Percentiles rank a stretch among this genome's conserved stretches.
phyloP scores from a whole-genome alignment of 306 rosid genomes.

The Cyamopsis tetragonoloba region DNA sequence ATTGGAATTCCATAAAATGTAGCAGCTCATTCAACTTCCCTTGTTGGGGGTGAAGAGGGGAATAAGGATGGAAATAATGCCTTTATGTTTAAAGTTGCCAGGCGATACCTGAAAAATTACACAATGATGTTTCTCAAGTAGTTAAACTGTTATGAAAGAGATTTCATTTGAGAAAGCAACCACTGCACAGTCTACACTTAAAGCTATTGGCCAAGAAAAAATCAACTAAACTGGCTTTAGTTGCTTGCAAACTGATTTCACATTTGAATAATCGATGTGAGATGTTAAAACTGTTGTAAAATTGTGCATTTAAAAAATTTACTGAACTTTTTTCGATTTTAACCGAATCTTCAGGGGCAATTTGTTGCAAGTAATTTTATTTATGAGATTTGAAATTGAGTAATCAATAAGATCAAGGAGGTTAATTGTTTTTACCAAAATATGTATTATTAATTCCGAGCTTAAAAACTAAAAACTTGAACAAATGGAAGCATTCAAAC shows the following conservation, averaged over 20 bases:
- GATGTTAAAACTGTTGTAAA: no score
- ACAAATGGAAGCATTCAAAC: not conserved
- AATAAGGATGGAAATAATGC: not conserved
- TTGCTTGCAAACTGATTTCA: no score
- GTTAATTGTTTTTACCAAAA: not conserved
- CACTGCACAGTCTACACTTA: no score
- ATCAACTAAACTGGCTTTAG: no score
- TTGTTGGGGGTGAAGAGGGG: no score
- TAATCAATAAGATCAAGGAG: not conserved
- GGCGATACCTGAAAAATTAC: not conserved
- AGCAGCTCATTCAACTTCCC: no score
- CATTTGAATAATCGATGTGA: no score
- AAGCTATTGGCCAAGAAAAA: no score
- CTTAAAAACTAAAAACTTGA: not conserved
- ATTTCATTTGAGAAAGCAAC: not conserved
- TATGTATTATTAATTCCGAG: not conserved
- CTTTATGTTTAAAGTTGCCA: slow-evolving; percentile 9
- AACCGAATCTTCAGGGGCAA: no score
- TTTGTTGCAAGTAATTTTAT: not conserved
- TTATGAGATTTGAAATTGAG: not conserved
- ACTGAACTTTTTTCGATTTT: no score
- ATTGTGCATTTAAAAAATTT: no score
- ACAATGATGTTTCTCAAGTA: not conserved
- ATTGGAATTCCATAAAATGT: no score
- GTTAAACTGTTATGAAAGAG: not conserved